Evolutionary conservation across 2,329 filamentous ascomycete genomes (phyloP).

Genomic region (Aspergillus sergii): DNA sequence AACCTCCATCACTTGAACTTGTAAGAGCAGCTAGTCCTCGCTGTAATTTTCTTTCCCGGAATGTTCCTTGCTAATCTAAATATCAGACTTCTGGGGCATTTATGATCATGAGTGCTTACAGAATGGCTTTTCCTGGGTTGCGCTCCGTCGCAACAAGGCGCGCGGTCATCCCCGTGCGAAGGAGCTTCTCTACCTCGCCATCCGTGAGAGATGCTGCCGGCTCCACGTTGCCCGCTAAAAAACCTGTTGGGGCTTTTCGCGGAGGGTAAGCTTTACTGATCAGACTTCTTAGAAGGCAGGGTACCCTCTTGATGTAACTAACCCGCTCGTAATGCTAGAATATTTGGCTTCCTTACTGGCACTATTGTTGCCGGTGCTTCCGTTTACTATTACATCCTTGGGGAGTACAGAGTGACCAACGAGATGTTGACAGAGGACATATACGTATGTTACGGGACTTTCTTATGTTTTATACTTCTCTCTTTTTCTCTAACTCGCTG

Average conservation of each 20-base stretch:
- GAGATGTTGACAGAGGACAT: slow-evolving; percentile 94
- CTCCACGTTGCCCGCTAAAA: slow-evolving; percentile 56
- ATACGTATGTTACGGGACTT: slow-evolving; percentile 68
- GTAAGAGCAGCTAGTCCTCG: not conserved
- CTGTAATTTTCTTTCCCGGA: not conserved
- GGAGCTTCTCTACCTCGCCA: slow-evolving; percentile 41
- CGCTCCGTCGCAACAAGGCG: slow-evolving; percentile 17
- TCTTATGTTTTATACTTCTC: not conserved
- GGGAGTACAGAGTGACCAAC: slow-evolving; percentile 93
- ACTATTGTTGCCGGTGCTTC: slow-evolving; percentile 75
- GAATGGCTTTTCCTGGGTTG: slow-evolving; percentile 23
- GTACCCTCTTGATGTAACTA: slow-evolving; percentile 4
- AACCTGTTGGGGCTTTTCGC: slow-evolving; percentile 70
- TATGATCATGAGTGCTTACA: slow-evolving; percentile 15
- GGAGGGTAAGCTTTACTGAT: slow-evolving; percentile 62
- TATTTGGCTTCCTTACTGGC: slow-evolving; percentile 90
- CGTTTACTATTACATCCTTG: slow-evolving; percentile 89
- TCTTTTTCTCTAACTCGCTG: not conserved
- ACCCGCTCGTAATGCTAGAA: slow-evolving; percentile 51
- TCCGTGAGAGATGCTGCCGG: slow-evolving; percentile 39
- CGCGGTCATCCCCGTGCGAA: slow-evolving; percentile 26
- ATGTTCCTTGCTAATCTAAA: slow-evolving; percentile 12
- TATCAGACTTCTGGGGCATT: not conserved
- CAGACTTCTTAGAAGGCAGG: not conserved
- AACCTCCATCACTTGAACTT: not conserved